phyloP scores from a whole-genome alignment of 2,329 filamentous ascomycete genomes.

The Penicillium brasilianum region DNA sequence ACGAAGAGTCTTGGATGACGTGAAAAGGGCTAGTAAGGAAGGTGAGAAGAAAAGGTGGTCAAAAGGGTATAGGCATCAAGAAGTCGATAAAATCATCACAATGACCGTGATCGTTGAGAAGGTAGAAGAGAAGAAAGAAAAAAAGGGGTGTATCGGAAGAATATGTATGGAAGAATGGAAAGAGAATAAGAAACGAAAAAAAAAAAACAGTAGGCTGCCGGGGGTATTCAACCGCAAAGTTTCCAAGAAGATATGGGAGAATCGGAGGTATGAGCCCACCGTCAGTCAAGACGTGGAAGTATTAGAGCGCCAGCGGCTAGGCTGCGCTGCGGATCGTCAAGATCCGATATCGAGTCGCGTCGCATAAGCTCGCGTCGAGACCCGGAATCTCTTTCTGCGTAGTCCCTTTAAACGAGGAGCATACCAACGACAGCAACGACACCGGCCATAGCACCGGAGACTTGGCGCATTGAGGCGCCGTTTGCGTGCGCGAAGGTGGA shows the following conservation, averaged over 20 bases:
- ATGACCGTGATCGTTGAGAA: constrained; percentile 18
- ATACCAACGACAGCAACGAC: constrained; percentile 40
- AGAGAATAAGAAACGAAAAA: background rate
- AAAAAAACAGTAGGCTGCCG: background rate
- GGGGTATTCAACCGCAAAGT: background rate
- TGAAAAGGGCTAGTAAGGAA: constrained; percentile 13
- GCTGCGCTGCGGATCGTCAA: constrained; percentile 17
- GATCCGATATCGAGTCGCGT: constrained; percentile 7
- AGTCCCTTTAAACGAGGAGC: constrained; percentile 36
- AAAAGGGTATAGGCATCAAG: constrained; percentile 26
- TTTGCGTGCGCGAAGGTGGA: constrained; percentile 20
- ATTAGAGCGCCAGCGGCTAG: background rate
- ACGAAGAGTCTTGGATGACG: constrained; percentile 14
- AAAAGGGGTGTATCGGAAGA: constrained; percentile 18
- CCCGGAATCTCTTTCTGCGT: background rate
- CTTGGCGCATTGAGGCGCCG: constrained; percentile 31
- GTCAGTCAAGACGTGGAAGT: constrained; percentile 10
- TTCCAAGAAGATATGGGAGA: constrained; percentile 4
- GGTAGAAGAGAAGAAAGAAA: background rate
- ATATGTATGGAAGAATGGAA: constrained; percentile 20
- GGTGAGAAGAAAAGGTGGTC: constrained; percentile 3
- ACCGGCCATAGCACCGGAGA: constrained; percentile 37
- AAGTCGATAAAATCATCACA: constrained; percentile 23
- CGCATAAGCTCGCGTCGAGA: background rate
- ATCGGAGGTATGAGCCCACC: constrained; percentile 4